These are phyloP conservation scores for Sanghuangporus sanghuang DNA, from an alignment of 1,284 basidiomycete genomes.

Conservation along the genomic window DNA sequence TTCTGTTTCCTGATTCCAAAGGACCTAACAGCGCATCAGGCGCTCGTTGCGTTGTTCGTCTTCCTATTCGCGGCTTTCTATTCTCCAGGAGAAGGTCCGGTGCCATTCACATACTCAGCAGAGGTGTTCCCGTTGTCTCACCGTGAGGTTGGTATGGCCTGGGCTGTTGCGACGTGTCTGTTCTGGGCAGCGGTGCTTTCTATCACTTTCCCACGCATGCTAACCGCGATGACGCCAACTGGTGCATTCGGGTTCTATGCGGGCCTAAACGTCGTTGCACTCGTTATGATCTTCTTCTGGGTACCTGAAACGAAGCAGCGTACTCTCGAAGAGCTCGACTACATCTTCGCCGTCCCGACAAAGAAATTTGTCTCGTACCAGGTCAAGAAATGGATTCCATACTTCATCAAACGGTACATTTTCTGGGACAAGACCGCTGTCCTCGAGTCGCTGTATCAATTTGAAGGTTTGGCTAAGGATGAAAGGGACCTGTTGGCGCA, in stretches of 20 bases:
- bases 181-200: slow-evolving; percentile 52
- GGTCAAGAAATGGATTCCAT: slow-evolving; percentile 47
- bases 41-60: slow-evolving; percentile 50
- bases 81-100: slow-evolving; percentile 65
- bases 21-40: slow-evolving; percentile 35
- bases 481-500: slow-evolving; percentile 40
- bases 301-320: slow-evolving; percentile 63
- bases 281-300: slow-evolving; percentile 45
- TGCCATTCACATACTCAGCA: slow-evolving; percentile 61
- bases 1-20: slow-evolving; percentile 48
- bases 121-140: slow-evolving; percentile 65
- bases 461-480: slow-evolving; percentile 38
- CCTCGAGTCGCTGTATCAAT: slow-evolving; percentile 47
- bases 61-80: slow-evolving; percentile 57
- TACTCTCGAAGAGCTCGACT: slow-evolving; percentile 58
- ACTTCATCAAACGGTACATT: slow-evolving; percentile 56
- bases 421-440: slow-evolving; percentile 38
- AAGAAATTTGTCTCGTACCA: slow-evolving; percentile 50
- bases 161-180: slow-evolving; percentile 47
- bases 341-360: slow-evolving; percentile 61
- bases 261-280: slow-evolving; percentile 46
- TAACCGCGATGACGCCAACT: slow-evolving; percentile 37
- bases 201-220: slow-evolving; percentile 56
- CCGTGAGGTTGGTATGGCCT: slow-evolving; percentile 45
- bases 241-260: slow-evolving; percentile 53